Percentiles rank a stretch among this genome's conserved stretches.
These are phyloP conservation scores for Nidularia pulvinata DNA, from an alignment of 768 basidiomycete species.

Conservation along the genomic window DNA sequence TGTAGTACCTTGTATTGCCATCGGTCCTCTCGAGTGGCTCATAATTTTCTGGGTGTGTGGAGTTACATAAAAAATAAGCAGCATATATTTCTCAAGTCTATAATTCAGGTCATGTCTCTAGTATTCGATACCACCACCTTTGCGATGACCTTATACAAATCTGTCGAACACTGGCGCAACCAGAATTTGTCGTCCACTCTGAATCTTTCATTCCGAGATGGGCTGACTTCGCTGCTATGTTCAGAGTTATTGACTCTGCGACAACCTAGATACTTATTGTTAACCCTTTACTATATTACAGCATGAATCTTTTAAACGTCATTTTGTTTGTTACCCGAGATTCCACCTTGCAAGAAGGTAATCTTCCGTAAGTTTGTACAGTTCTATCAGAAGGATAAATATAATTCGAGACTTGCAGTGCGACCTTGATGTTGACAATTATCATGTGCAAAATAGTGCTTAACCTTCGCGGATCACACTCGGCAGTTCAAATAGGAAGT, in stretches of 20 bases:
- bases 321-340: conserved; percentile 14
- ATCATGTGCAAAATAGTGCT: conserved; percentile 18
- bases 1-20: conserved; percentile 13
- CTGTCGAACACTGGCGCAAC: not conserved
- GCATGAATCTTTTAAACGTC: conserved; percentile 17
- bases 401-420: conserved; percentile 1
- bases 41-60: conserved; percentile 19
- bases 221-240: conserved; percentile 19
- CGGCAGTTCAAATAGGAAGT: not conserved
- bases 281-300: not conserved
- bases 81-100: not conserved
- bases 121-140: conserved; percentile 15
- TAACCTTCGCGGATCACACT: conserved; percentile 13
- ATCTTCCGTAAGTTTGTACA: conserved; percentile 13
- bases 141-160: not conserved
- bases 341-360: conserved; percentile 10
- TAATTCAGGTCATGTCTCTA: conserved; percentile 7
- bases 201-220: conserved; percentile 9
- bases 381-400: not conserved
- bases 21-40: conserved; percentile 16
- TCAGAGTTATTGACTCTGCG: conserved; percentile 4
- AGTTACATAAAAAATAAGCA: not conserved
- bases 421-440: conserved; percentile 18
- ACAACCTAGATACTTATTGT: not conserved
- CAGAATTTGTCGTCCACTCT: conserved; percentile 4